Evolutionary conservation across 257 asterid genomes (phyloP).

Genomic region (Solanum chiquidenum): DNA sequence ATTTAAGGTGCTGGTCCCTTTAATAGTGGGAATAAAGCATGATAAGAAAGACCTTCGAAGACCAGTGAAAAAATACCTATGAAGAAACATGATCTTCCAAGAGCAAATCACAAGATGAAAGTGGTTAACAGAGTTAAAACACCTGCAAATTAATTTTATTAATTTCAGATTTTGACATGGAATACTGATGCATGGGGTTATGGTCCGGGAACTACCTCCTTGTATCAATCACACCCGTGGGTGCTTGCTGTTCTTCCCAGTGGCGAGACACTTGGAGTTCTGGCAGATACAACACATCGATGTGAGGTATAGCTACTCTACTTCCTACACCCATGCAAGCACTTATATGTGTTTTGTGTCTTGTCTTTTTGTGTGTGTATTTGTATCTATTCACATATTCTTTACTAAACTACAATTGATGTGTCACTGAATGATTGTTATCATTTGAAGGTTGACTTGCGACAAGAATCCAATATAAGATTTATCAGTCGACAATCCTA

Average conservation of each 20-base stretch:
- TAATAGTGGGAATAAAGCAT: background rate
- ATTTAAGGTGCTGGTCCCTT: background rate
- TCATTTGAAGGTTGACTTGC: conserved; percentile 64
- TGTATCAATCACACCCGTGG: conserved; percentile 99
- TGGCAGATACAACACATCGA: conserved; percentile 87
- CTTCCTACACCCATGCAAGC: background rate
- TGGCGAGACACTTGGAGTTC: conserved; percentile 86
- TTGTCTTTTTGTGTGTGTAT: background rate
- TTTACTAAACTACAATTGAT: background rate
- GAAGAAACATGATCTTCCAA: background rate
- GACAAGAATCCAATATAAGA: conserved; percentile 51
- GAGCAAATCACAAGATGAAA: background rate
- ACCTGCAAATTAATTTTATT: background rate
- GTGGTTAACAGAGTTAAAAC: background rate
- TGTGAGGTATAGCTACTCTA: conserved; percentile 57
- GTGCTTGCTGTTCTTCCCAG: conserved; percentile 76
- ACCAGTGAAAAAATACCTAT: background rate
- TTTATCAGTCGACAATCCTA: conserved; percentile 46
- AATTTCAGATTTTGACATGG: conserved; percentile 75
- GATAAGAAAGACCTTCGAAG: background rate
- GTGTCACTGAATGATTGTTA: conserved; percentile 3
- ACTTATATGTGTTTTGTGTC: background rate
- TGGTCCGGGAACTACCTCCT: conserved; percentile 82
- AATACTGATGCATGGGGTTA: conserved; percentile 95
- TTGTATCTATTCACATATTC: background rate